Evolutionary conservation across 1,284 basidiomycete genomes (phyloP), one percentile per base, ranked within the genome.

Genomic region (Trichosporon ovoides): DNA sequence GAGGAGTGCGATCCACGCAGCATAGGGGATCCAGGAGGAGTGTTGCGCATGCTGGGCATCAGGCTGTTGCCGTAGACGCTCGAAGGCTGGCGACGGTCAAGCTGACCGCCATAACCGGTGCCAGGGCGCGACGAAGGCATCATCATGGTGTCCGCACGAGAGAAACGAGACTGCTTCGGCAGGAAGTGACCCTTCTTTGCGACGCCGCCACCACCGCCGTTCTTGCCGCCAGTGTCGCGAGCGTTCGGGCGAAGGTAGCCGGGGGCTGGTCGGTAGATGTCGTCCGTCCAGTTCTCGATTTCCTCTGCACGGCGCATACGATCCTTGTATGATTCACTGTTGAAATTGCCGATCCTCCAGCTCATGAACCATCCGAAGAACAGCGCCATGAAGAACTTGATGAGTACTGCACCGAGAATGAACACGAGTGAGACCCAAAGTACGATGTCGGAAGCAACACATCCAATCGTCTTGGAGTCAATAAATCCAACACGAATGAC

Each of bases 361-460:
- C 89, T 91, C 72, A 92, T 86, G 83, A 97, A 98, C 95, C 95
- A 99, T 38, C 89, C 84, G 77, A 98, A 99, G 73, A 91, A 82
- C 68, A 98, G 89, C 40, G 96, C 95, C 92, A 98, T 95, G 67
- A 84, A 81, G 80, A 98, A 99, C 62, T 93, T 91, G 78, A 97
- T 94, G 56, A 84, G 82, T 57, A 98, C 95, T 60, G 97, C 94
- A 61, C 95, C 96, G 64, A 97, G 87, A 75, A 99, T 98, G 83
- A 98, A 96, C 66, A 95, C 85, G 67, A 98, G 86, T 50, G 95
- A 97, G 57, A 97, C 82, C 75, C 95, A 96, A 59, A 98, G 86
- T 38, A 98, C 93, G 61, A 97, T 87, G 61, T 89, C 83, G 20
- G 95, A 97, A 2, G 94, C 93, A 59, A 98, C 89, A 71, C 95